Percentiles rank a stretch among this genome's conserved stretches.
Conservation (phyloP, 2,329 filamentous ascomycete genomes). For the Cytospora mali region DNA sequence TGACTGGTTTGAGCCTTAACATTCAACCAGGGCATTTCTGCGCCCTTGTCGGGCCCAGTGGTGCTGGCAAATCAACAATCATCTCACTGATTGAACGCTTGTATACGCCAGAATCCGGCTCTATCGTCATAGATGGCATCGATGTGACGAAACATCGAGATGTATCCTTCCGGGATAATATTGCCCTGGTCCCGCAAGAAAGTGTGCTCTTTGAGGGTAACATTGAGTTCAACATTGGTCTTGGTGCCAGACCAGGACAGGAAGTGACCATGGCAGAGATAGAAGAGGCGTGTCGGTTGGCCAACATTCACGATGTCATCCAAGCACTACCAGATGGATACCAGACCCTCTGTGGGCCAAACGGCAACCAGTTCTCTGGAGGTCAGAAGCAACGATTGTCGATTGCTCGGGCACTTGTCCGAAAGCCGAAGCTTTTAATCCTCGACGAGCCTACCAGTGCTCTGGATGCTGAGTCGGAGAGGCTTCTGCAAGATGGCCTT, state of each 20-base stretch:
- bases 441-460: slow-evolving; percentile 73
- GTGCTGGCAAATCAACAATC: slow-evolving; percentile 52
- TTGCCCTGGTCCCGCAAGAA: slow-evolving; percentile 45
- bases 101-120: slow-evolving; percentile 53
- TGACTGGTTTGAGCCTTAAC: slow-evolving; percentile 42
- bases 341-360: slow-evolving; percentile 59
- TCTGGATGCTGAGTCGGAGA: slow-evolving; percentile 64
- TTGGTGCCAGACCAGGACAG: slow-evolving; percentile 47
- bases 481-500: slow-evolving; percentile 59
- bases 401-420: slow-evolving; percentile 68
- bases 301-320: slow-evolving; percentile 64
- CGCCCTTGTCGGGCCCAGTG: slow-evolving; percentile 49
- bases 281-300: slow-evolving; percentile 56
- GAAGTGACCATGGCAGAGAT: slow-evolving; percentile 53
- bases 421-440: slow-evolving; percentile 65
- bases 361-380: slow-evolving; percentile 67
- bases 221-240: slow-evolving; percentile 44
- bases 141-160: slow-evolving; percentile 36
- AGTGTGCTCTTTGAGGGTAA: slow-evolving; percentile 46
- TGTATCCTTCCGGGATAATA: slow-evolving; percentile 39
- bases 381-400: slow-evolving; percentile 71
- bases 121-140: slow-evolving; percentile 54
- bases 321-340: slow-evolving; percentile 57
- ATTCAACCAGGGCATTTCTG: slow-evolving; percentile 44
- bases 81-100: slow-evolving; percentile 55